A percentile compares a stretch with the other conserved stretches of the same genome.
Conservation (phyloP, 1,284 basidiomycete genomes). For the Ceratorhiza oryzae-sativae region DNA sequence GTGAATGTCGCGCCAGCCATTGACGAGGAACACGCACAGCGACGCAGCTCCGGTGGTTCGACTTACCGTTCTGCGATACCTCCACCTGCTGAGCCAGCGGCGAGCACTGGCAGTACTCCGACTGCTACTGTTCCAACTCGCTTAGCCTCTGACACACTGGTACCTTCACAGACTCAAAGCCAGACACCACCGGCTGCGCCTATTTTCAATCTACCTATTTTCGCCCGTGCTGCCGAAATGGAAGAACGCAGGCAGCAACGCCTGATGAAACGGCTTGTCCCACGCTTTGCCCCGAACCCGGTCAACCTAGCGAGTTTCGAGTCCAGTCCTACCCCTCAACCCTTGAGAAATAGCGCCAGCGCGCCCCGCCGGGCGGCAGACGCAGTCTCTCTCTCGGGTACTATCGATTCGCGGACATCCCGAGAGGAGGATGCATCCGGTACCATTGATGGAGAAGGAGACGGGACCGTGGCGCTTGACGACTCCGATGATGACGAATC, state of each 20-base stretch:
- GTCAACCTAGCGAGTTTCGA: background rate
- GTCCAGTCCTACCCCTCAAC: conserved; percentile 57
- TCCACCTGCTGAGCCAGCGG: conserved; percentile 1
- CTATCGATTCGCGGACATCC: conserved; percentile 36
- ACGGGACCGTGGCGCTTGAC: conserved; percentile 41
- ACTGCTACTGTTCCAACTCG: conserved; percentile 17
- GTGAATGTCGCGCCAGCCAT: background rate
- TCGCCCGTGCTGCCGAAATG: conserved; percentile 69
- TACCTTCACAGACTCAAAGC: conserved; percentile 13
- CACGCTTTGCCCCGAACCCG: conserved; percentile 42
- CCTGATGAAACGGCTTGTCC: conserved; percentile 62
- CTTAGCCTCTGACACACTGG: conserved; percentile 25
- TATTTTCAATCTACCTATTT: conserved; percentile 40
- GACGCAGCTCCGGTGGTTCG: conserved; percentile 42
- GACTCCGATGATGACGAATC: conserved; percentile 55
- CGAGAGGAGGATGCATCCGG: conserved; percentile 31
- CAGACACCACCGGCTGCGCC: conserved; percentile 32
- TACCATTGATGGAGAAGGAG: conserved; percentile 48
- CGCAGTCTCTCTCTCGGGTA: conserved; percentile 30
- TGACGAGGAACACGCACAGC: conserved; percentile 21
- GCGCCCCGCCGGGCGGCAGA: conserved; percentile 37
- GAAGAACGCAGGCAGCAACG: conserved; percentile 69
- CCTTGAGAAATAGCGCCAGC: conserved; percentile 34
- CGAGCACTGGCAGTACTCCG: conserved; percentile 35
- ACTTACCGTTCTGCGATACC: conserved; percentile 14